Percentiles rank a stretch among this genome's conserved stretches.
Evolutionary conservation across 441 rosid species (phyloP).

Genomic region (Croton laevigatus): DNA sequence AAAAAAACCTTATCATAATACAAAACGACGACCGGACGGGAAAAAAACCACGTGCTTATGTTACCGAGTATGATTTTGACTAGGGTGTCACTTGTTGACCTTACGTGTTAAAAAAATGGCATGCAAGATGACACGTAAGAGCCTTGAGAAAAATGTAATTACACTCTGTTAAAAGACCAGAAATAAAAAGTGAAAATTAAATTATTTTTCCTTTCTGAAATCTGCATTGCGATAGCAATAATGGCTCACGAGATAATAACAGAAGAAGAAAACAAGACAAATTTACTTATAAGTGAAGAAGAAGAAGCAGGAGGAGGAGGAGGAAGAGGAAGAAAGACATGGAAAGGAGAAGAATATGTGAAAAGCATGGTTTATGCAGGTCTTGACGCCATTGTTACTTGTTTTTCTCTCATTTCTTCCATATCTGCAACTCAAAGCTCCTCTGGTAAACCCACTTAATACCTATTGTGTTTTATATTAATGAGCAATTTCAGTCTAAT

Average conservation of each 20-base stretch:
- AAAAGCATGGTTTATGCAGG: conserved; percentile 39
- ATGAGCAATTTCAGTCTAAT: no score
- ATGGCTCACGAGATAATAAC: conserved; percentile 22
- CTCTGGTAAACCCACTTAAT: conserved; percentile 23
- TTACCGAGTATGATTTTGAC: not conserved
- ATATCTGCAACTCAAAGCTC: conserved; percentile 35
- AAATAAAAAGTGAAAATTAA: not conserved
- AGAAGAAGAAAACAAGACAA: not conserved
- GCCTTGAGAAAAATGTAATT: not conserved
- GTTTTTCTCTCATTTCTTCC: conserved; percentile 43
- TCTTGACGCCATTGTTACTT: conserved; percentile 38
- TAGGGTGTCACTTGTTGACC: not conserved
- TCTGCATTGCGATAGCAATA: not conserved
- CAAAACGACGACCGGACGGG: not conserved
- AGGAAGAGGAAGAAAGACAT: conserved; percentile 18
- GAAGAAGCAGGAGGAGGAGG: not conserved
- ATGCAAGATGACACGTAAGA: conserved; percentile 11
- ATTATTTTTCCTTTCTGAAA: no score
- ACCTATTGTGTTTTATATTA: no score
- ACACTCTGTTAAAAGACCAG: not conserved
- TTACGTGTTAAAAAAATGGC: not conserved
- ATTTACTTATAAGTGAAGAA: conserved; percentile 1
- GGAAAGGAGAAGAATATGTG: conserved; percentile 38
- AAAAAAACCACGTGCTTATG: not conserved
- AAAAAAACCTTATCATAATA: no score